Evolutionary conservation across 345 rosid species (phyloP).

Genomic region (Corymbia maculata): DNA sequence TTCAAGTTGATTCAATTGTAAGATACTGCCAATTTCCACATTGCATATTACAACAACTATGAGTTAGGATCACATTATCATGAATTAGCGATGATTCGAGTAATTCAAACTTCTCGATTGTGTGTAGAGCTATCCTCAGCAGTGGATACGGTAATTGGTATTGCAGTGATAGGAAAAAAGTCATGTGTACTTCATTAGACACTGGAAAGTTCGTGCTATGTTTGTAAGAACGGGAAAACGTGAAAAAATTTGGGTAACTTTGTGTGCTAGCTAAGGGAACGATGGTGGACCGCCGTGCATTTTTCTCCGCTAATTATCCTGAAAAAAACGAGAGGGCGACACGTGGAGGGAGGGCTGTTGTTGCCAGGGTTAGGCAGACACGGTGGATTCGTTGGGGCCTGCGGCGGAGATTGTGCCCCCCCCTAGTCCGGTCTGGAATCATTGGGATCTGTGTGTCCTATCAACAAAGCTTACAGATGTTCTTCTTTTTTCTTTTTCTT

Average conservation of each 20-base stretch:
- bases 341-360: background rate
- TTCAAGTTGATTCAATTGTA: background rate
- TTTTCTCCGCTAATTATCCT: background rate
- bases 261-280: background rate
- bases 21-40: background rate
- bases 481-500: background rate
- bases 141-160: background rate
- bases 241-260: too few relatives aligned
- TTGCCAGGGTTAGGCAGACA: conserved; percentile 71
- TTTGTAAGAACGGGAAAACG: background rate
- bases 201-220: background rate
- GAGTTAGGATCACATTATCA: background rate
- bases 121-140: background rate
- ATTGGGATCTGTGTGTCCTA: background rate
- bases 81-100: background rate
- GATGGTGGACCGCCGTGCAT: background rate
- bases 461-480: background rate
- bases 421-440: background rate
- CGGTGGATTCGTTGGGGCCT: conserved; percentile 48
- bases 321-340: background rate
- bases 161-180: too few relatives aligned
- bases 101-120: background rate
- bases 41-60: background rate
- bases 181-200: background rate
- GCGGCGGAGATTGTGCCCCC: conserved; percentile 5